These are phyloP conservation scores for Globisporangium heterothallicum DNA, from an alignment of 352 stramenopile genomes.

Conservation along the genomic window DNA sequence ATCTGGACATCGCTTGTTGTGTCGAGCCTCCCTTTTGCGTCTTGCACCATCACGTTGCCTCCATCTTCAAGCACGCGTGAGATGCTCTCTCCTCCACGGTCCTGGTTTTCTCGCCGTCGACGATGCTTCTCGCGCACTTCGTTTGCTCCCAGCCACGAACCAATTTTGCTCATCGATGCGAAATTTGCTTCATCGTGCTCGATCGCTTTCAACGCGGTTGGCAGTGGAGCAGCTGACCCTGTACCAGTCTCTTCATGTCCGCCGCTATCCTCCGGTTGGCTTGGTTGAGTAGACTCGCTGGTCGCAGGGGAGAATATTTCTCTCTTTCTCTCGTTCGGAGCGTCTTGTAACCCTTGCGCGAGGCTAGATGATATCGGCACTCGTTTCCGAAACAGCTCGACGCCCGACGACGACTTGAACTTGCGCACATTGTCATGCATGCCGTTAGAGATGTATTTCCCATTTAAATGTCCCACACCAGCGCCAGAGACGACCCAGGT, in stretches of 20 bases:
- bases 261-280: background rate
- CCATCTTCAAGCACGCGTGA: constrained; percentile 23
- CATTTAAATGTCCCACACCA: constrained; percentile 49
- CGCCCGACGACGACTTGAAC: constrained; percentile 58
- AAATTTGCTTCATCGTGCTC: constrained; percentile 45
- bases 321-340: constrained; percentile 9
- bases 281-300: background rate
- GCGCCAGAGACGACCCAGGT: constrained; percentile 54
- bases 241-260: background rate
- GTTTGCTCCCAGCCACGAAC: constrained; percentile 53
- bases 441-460: constrained; percentile 58
- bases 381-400: constrained; percentile 73
- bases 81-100: background rate
- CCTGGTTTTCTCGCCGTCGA: constrained; percentile 20
- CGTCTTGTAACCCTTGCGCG: constrained; percentile 27
- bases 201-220: constrained; percentile 29
- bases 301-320: background rate
- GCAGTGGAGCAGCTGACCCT: constrained; percentile 13
- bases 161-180: constrained; percentile 55
- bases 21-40: constrained; percentile 14
- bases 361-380: constrained; percentile 42
- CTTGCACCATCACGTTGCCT: constrained; percentile 40
- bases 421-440: constrained; percentile 36
- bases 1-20: constrained; percentile 18
- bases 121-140: constrained; percentile 40